A percentile compares a stretch with the other conserved stretches of the same genome.
Evolutionary conservation across 1,284 basidiomycete species (phyloP).

Genomic region (Testicularia cyperi): DNA sequence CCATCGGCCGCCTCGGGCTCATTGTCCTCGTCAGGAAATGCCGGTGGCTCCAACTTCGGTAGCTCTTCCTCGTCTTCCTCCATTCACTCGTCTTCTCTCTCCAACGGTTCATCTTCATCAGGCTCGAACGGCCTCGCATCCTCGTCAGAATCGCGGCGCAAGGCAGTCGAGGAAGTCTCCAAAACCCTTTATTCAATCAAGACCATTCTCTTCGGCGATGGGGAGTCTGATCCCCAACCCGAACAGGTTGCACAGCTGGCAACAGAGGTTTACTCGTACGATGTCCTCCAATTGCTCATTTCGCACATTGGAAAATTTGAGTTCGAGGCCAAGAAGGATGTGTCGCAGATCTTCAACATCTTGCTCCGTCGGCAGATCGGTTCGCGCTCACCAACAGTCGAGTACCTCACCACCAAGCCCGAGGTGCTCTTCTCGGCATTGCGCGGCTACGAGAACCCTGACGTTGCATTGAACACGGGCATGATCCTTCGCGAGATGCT

Average conservation of each 20-base stretch:
- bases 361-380: constrained; percentile 94
- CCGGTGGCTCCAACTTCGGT: not conserved
- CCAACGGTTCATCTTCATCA: constrained; percentile 7
- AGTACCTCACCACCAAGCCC: constrained; percentile 80
- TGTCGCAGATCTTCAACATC: constrained; percentile 93
- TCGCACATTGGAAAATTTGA: constrained; percentile 82
- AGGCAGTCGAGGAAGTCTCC: constrained; percentile 85
- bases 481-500: constrained; percentile 98
- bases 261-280: constrained; percentile 89
- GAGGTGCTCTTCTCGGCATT: constrained; percentile 87
- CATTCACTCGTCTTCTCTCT: not conserved
- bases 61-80: constrained; percentile 8
- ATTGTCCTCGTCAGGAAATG: constrained; percentile 1
- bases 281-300: constrained; percentile 80
- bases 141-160: constrained; percentile 16
- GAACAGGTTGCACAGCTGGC: constrained; percentile 70
- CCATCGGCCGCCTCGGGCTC: constrained; percentile 4
- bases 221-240: constrained; percentile 73
- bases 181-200: constrained; percentile 87
- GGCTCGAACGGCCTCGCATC: constrained; percentile 3
- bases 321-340: constrained; percentile 89
- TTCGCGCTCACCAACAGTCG: constrained; percentile 87
- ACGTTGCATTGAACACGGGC: constrained; percentile 93
- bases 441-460: constrained; percentile 80
- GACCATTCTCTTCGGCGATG: constrained; percentile 79